Base-by-base conservation (phyloP, 2,329 filamentous ascomycete species). In the Ophiostoma sp. region DNA sequence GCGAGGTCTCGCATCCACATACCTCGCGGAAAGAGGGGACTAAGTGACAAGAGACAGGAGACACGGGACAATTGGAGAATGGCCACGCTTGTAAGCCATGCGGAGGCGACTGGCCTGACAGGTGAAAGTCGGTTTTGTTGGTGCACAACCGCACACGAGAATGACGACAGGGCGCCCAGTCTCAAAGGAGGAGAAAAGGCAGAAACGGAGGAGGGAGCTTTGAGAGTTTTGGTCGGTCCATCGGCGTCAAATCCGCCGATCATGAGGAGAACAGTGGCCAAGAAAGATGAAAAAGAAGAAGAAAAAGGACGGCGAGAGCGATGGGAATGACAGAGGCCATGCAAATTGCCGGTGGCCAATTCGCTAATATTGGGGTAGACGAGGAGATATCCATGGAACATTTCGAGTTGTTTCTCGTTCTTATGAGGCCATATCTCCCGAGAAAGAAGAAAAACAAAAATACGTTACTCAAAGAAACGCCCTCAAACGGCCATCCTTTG, bases 111-210 rank as follows among this genome's bases (percentile, higher is more conserved):
- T 42, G 31, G 15, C 9, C 33, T 63, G 59, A 63, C 59, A 42
- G 59, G 12, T 48, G 42, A 19, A 17, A 6, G 15, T 48, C 19
- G 42, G 42, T 15, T 48, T 6, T 48, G 15, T 39, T 63, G 57
- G 31, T 63, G n/a, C 57, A 63, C 57, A 39, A 36, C 57, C 12
- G 8, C 61, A 28, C 61, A 17, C n/a, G 25, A 45, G 61, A 45
- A 45, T 45, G 36, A 45, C 36, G 61, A 64, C 61, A 63, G 61
- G 61, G 36, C n/a, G 12, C 61, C n/a, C 36, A 61, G 17, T 61
- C 22, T 39, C 36, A 42, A 39, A 33, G 12, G 39, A 50, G 25
- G 55, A 59, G 55, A 33, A 33, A 28, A 45, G 39, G 63, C 28
- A n/a, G 42, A 17, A 17, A 45, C 42, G 15, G 15, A 31, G 19